Conservation (phyloP, 768 basidiomycete species). For the Calocybe cyanea region DNA sequence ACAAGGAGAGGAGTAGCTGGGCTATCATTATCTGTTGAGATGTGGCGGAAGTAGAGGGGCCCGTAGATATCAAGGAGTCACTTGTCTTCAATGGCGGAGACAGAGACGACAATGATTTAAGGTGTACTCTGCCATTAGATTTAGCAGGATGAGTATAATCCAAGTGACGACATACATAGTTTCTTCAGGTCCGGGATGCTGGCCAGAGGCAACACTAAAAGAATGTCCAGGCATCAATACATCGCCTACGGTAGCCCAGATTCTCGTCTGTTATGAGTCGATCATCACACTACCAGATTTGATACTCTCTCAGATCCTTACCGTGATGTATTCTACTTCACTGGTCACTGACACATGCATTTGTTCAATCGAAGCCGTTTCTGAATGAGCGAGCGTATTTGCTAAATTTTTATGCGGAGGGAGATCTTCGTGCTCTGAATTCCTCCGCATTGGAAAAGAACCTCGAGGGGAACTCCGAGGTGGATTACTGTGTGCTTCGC, state of each 20-base stretch:
- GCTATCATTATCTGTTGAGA: conserved; percentile 72
- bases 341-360: too few relatives aligned
- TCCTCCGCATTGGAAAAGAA: too few relatives aligned
- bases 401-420: too few relatives aligned
- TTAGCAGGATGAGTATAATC: background rate
- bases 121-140: conserved; percentile 40
- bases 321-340: conserved; percentile 63
- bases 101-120: conserved; percentile 51
- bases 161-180: conserved; percentile 47
- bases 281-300: background rate
- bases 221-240: conserved; percentile 54
- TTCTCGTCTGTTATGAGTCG: conserved; percentile 47
- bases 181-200: conserved; percentile 52
- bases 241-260: conserved; percentile 66
- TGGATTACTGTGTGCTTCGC: too few relatives aligned
- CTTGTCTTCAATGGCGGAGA: conserved; percentile 56
- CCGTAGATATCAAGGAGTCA: conserved; percentile 40
- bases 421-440: too few relatives aligned
- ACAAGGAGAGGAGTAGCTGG: conserved; percentile 56
- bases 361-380: conserved; percentile 50
- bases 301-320: conserved; percentile 27
- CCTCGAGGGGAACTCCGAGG: too few relatives aligned
- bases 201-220: conserved; percentile 32
- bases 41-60: conserved; percentile 36
- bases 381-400: conserved; percentile 6